These are phyloP conservation scores for Lepidium didymum DNA, from an alignment of 345 rosid genomes.

Conservation along the genomic window DNA sequence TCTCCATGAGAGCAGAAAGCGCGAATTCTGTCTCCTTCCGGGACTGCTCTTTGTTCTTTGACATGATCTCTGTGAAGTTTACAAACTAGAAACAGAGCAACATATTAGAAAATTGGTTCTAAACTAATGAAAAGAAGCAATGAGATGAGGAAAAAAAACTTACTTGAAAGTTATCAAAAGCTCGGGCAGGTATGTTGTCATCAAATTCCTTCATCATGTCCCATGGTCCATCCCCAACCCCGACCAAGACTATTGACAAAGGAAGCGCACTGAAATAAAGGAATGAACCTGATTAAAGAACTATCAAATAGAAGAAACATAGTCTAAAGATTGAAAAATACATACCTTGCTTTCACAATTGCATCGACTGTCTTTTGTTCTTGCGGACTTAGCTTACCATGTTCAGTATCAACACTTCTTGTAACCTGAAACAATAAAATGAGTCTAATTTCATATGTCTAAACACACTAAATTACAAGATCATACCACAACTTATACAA, in stretches of 20 bases:
- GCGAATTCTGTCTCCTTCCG: conserved; percentile 91
- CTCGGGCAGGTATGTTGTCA: conserved; percentile 93
- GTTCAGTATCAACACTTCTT: conserved; percentile 70
- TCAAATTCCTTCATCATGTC: conserved; percentile 96
- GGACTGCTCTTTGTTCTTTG: conserved; percentile 46
- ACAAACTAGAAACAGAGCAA: conserved; percentile 54
- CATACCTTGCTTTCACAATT: conserved; percentile 86
- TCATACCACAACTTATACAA: no score
- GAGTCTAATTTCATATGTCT: background rate
- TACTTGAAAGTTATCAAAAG: conserved; percentile 96
- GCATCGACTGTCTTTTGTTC: conserved; percentile 91
- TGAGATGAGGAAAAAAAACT: background rate
- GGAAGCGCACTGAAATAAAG: conserved; percentile 48
- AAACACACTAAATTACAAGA: no score
- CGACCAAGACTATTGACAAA: conserved; percentile 76
- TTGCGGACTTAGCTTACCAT: conserved; percentile 78
- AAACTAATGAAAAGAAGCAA: no score
- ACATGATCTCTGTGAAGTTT: conserved; percentile 88
- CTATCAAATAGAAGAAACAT: background rate
- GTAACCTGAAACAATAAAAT: conserved; percentile 57
- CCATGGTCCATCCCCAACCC: conserved; percentile 99
- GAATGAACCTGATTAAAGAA: background rate
- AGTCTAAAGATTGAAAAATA: background rate
- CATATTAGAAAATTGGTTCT: no score
- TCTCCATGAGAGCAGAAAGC: conserved; percentile 89